phyloP scores from a whole-genome alignment of 2,329 filamentous ascomycete genomes.

The Fusarium humuli region DNA sequence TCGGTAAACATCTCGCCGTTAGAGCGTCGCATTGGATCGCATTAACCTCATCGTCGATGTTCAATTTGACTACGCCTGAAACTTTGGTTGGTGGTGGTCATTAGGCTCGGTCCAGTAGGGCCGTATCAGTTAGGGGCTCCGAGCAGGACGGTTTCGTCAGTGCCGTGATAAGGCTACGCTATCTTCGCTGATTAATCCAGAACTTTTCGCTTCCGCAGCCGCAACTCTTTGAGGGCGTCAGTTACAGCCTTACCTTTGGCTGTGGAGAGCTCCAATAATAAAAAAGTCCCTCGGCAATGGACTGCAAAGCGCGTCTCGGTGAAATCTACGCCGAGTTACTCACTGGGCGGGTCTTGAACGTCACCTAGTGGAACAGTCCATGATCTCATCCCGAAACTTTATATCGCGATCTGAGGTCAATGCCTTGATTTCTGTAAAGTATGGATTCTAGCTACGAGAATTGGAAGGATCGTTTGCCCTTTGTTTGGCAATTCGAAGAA shows the following conservation, averaged over 20 bases:
- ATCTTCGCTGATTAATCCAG: not conserved
- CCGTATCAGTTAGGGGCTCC: not conserved
- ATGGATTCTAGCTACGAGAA: not conserved
- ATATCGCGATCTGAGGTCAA: not conserved
- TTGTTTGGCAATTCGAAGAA: too few relatives aligned
- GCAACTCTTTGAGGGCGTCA: not conserved
- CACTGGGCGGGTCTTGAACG: not conserved
- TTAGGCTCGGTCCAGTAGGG: not conserved
- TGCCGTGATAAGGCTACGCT: not conserved
- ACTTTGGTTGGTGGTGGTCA: not conserved
- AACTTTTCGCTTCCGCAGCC: too few relatives aligned
- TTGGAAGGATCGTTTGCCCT: too few relatives aligned
- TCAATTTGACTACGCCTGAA: slow-evolving; percentile 1
- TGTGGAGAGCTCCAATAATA: not conserved
- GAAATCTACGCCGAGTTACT: not conserved
- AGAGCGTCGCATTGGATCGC: not conserved
- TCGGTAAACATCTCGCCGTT: not conserved
- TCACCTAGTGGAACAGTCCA: not conserved
- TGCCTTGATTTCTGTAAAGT: not conserved
- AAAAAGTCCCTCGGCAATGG: not conserved
- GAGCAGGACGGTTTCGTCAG: not conserved
- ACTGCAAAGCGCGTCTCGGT: not conserved
- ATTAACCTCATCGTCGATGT: not conserved
- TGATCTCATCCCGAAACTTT: slow-evolving; percentile 7
- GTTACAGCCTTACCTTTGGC: not conserved